phyloP scores from a whole-genome alignment of 2,329 filamentous ascomycete species.

The Alternaria triticina region DNA sequence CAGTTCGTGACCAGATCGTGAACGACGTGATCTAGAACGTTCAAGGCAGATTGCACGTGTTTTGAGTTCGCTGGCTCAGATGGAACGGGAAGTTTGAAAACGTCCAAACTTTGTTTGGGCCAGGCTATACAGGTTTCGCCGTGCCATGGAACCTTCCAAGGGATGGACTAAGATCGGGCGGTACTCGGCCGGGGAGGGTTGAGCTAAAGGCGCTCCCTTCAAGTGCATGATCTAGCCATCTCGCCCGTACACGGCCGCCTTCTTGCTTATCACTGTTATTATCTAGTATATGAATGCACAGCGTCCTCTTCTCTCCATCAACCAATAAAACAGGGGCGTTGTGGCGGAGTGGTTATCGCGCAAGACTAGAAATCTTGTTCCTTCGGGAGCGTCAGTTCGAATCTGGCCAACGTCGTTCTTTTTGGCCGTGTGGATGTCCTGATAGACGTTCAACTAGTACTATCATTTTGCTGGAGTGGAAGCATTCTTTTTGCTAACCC shows the following conservation, averaged over 20 bases:
- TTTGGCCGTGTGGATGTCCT: neutral
- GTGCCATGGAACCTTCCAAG: neutral
- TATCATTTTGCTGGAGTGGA: no score
- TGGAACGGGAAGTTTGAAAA: neutral
- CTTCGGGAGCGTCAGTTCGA: slow-evolving; percentile 19
- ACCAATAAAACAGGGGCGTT: neutral
- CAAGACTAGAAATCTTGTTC: slow-evolving; percentile 20
- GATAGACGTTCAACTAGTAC: no score
- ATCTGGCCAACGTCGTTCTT: slow-evolving; percentile 16
- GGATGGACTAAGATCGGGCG: neutral
- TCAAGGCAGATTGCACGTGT: neutral
- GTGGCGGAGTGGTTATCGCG: slow-evolving; percentile 16
- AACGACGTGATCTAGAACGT: neutral
- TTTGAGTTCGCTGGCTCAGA: neutral
- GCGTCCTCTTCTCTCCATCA: neutral
- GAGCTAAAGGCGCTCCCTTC: no score
- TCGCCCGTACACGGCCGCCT: no score
- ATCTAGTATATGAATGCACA: no score
- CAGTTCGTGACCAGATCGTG: neutral
- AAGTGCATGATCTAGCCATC: no score
- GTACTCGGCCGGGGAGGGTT: neutral
- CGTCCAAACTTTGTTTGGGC: neutral
- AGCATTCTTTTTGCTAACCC: neutral
- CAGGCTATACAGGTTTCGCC: neutral
- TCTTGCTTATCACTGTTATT: no score